Percentiles rank a stretch among this genome's conserved stretches.
Evolutionary conservation across 2,329 filamentous ascomycete genomes (phyloP).

Genomic region (Paracoccidioides lutzii): DNA sequence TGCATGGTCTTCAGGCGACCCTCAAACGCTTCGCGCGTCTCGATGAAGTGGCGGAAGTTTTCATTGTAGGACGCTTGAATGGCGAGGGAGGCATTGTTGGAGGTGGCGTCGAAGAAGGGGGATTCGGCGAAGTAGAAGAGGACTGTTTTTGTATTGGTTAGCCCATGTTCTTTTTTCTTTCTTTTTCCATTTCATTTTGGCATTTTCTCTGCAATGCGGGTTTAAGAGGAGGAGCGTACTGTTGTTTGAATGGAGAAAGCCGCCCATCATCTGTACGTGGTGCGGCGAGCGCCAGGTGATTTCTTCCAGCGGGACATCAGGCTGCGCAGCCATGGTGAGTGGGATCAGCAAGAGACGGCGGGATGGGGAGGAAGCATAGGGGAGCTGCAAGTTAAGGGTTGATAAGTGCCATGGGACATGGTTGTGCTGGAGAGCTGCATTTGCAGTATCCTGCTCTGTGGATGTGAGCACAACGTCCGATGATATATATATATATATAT

Average conservation of each 20-base stretch:
- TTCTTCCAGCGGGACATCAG: constrained; percentile 30
- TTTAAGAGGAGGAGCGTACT: constrained; percentile 18
- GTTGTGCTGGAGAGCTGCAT: not conserved
- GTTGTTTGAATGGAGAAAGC: constrained; percentile 34
- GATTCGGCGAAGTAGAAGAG: constrained; percentile 51
- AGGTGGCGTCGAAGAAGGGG: constrained; percentile 49
- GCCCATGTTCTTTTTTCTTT: too few species aligned
- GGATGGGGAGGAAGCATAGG: not conserved
- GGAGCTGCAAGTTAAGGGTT: not conserved
- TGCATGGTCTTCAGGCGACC: constrained; percentile 39
- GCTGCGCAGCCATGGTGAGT: constrained; percentile 20
- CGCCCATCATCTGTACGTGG: constrained; percentile 35
- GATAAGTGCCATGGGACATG: not conserved
- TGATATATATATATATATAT: too few species aligned
- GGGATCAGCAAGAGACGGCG: too few species aligned
- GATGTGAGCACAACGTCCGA: too few species aligned
- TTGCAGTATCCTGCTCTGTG: not conserved
- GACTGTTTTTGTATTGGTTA: constrained; percentile 25
- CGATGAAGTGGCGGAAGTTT: constrained; percentile 37
- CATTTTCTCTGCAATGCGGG: not conserved
- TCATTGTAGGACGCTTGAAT: constrained; percentile 40
- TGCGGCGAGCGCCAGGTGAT: constrained; percentile 34
- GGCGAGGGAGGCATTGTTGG: constrained; percentile 47
- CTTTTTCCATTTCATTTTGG: not conserved
- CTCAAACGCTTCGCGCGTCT: constrained; percentile 46